Percentiles rank a stretch among this genome's conserved stretches.
These are phyloP conservation scores for Gentiana macrophylla DNA, from an alignment of 257 asterid species.

Conservation along the genomic window DNA sequence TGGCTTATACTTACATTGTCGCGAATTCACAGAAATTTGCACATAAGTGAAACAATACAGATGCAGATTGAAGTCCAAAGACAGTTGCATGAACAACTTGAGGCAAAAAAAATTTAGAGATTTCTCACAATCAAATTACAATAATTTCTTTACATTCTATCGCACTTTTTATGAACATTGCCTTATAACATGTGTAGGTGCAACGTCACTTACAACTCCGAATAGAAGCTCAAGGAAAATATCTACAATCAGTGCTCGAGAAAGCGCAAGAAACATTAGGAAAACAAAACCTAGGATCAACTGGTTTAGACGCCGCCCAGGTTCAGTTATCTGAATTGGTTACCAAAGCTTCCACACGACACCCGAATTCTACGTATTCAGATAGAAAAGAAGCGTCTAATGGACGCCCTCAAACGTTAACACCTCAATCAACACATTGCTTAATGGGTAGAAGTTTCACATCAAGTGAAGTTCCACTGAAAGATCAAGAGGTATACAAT, in stretches of 20 bases:
- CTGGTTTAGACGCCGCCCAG: constrained; percentile 68
- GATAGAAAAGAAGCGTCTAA: constrained; percentile 47
- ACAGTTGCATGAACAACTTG: constrained; percentile 76
- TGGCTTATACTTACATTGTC: constrained; percentile 9
- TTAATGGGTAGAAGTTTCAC: constrained; percentile 74
- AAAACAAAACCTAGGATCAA: constrained; percentile 48
- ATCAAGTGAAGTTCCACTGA: constrained; percentile 48
- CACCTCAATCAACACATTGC: constrained; percentile 48
- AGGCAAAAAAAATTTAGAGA: constrained; percentile 33
- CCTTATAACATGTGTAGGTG: constrained; percentile 42
- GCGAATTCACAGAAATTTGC: constrained; percentile 44
- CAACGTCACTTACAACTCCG: constrained; percentile 46
- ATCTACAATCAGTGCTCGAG: constrained; percentile 62
- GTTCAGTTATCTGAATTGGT: constrained; percentile 66
- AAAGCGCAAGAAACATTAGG: constrained; percentile 84
- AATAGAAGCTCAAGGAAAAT: constrained; percentile 16
- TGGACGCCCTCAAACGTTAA: constrained; percentile 36
- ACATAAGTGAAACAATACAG: constrained; percentile 65
- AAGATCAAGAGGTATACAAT: constrained; percentile 49
- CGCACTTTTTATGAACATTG: background rate
- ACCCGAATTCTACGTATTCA: constrained; percentile 58
- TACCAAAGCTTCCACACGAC: constrained; percentile 65
- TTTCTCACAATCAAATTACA: too few relatives aligned
- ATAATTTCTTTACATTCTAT: too few relatives aligned
- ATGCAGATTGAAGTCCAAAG: constrained; percentile 82